Base-by-base conservation (phyloP, 345 rosid species). In the Streptanthus diversifolius region DNA sequence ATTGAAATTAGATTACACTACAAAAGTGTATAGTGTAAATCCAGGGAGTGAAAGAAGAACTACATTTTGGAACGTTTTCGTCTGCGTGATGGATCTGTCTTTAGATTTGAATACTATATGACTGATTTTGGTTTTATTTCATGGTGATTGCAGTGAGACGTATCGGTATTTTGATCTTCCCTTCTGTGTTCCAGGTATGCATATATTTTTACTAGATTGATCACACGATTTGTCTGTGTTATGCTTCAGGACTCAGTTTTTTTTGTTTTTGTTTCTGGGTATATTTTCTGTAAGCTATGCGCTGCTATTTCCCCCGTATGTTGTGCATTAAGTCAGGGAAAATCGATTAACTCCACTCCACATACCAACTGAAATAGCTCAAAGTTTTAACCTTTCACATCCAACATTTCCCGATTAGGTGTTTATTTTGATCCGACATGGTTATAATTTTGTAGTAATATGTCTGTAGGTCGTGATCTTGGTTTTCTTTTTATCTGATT, bases 151-250 rank as follows among this genome's bases (percentile, higher is more conserved):
- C 87, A 91, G 97, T 72, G 90, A 91, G 83, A 91, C 97, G 10
- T 91, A 88, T 81, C 88, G 92, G 32, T 88, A 88, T 72, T 91
- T 87, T 32, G 91, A 91, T 80, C 88, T 91, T 29, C 98, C 91
- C 12, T 90, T 86, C 79, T 89, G 97, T 51, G 55, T 82, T 18
- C 85, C 87, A 83, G 90, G 92, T 91, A 65, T 32, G 18, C 43
- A 32, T 55, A n/a, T 41, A 18, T 35, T 7, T 7, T 12, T 7
- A 22, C 49, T 60, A 24, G 21, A 40, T 41, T 41, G 21, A 44
- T 17, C 37, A 43, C 36, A 30, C 15, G 7, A 15, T 14, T 43
- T 39, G 19, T 52, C 5, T 52, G 19, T 52, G 10, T 52, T 49
- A 47, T 51, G 8, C 12, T 39, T 35, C 10, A 17, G 8, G 3